phyloP scores from a whole-genome alignment of 306 rosid species.

The Castanea sativa region DNA sequence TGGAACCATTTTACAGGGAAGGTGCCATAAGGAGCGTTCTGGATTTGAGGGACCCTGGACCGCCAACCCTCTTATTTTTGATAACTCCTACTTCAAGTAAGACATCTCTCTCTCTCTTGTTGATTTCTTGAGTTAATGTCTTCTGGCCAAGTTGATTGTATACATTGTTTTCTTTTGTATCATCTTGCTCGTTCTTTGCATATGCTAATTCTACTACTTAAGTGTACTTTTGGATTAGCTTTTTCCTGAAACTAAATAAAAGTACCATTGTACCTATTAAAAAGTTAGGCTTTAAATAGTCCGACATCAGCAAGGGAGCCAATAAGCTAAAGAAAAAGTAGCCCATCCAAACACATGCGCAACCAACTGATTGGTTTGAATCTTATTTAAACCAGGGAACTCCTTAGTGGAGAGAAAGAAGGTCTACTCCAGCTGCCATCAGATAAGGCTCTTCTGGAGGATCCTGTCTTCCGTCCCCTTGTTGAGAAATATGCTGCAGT shows the following conservation, averaged over 20 bases:
- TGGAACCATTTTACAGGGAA: conserved; percentile 36
- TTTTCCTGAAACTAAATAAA: too few relatives aligned
- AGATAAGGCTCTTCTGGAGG: conserved; percentile 58
- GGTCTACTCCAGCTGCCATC: conserved; percentile 51
- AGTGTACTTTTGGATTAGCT: too few relatives aligned
- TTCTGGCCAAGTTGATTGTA: not conserved
- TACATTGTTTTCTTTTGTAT: not conserved
- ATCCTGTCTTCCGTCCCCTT: conserved; percentile 54
- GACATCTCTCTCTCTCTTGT: not conserved
- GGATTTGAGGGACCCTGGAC: conserved; percentile 79
- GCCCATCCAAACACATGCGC: too few relatives aligned
- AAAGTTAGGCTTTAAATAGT: too few relatives aligned
- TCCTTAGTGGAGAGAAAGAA: conserved; percentile 38
- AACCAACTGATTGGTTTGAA: not conserved
- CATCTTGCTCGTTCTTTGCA: not conserved
- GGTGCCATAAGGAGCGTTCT: conserved; percentile 67
- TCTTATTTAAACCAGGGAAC: conserved; percentile 25
- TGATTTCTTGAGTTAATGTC: conserved; percentile 2
- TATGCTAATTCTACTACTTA: not conserved
- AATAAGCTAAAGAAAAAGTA: too few relatives aligned
- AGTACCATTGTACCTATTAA: too few relatives aligned
- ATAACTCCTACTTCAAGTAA: conserved; percentile 65
- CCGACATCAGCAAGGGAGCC: too few relatives aligned
- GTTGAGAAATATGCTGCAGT: conserved; percentile 60
- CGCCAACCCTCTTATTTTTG: conserved; percentile 47